These are phyloP conservation scores for Allantophomopsis lycopodina DNA, from an alignment of 2,329 filamentous ascomycete species.

Conservation along the genomic window DNA sequence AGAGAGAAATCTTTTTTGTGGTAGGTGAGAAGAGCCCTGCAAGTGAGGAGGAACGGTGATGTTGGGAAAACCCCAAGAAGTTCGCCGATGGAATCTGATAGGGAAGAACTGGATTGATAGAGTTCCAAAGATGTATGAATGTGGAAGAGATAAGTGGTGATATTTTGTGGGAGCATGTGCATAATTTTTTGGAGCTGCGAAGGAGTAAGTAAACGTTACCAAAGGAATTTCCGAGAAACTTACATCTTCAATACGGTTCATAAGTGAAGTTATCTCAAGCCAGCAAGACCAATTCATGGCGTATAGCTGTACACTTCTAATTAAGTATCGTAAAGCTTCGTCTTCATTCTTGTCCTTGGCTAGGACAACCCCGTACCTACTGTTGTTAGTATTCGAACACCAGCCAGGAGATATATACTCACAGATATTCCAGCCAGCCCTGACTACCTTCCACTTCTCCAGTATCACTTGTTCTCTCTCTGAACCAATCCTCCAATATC, in stretches of 20 bases:
- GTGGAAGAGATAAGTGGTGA: conserved; percentile 90
- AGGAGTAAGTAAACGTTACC: conserved; percentile 13
- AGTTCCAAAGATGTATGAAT: conserved; percentile 84
- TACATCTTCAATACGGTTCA: conserved; percentile 72
- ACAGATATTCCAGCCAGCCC: conserved; percentile 86
- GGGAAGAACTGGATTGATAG: conserved; percentile 67
- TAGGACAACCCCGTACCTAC: conserved; percentile 73
- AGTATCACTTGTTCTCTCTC: conserved; percentile 42
- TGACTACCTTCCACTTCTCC: conserved; percentile 52
- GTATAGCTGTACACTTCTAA: conserved; percentile 76
- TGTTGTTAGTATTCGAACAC: conserved; percentile 5
- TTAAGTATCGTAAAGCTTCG: conserved; percentile 73
- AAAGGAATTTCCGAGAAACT: conserved; percentile 17
- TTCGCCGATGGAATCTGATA: conserved; percentile 63
- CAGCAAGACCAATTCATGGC: conserved; percentile 97
- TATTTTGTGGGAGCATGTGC: conserved; percentile 68
- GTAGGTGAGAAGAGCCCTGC: conserved; percentile 77
- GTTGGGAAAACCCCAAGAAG: conserved; percentile 74
- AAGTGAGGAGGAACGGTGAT: conserved; percentile 82
- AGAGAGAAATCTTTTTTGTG: conserved; percentile 72
- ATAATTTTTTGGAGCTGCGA: conserved; percentile 56
- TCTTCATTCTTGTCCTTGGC: conserved; percentile 84
- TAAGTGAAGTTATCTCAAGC: conserved; percentile 76
- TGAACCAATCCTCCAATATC: conserved; percentile 71
- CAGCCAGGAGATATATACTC: conserved; percentile 12